These are phyloP conservation scores for Dentipellis fragilis DNA, from an alignment of 768 basidiomycete species.

Conservation along the genomic window DNA sequence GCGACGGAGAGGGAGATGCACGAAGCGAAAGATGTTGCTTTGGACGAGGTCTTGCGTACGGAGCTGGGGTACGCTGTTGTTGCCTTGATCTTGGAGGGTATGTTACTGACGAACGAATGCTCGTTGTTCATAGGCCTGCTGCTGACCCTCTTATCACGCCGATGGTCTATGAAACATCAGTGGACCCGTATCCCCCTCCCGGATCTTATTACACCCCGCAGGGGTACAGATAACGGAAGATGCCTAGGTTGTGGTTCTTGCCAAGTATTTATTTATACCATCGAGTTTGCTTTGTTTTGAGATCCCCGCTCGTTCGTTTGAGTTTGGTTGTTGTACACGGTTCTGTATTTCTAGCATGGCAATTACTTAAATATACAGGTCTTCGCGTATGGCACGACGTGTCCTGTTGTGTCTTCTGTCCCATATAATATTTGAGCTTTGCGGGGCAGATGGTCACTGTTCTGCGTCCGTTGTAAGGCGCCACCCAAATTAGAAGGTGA, in stretches of 20 bases:
- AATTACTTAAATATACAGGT: no score
- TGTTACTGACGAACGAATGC: background rate
- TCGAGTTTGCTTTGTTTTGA: background rate
- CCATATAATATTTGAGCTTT: no score
- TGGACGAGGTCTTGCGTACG: slow-evolving; percentile 10
- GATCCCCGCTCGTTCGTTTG: background rate
- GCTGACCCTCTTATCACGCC: slow-evolving; percentile 5
- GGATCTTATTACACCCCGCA: background rate
- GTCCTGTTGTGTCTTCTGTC: no score
- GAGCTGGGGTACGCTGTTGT: slow-evolving; percentile 10
- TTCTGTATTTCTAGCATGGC: no score
- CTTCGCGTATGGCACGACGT: no score
- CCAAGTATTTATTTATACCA: background rate
- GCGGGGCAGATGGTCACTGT: no score
- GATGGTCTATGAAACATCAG: background rate
- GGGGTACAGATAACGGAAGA: background rate
- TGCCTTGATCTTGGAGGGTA: background rate
- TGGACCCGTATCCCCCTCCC: background rate
- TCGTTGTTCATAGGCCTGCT: background rate
- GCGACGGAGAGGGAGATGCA: slow-evolving; percentile 30
- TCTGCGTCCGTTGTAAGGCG: no score
- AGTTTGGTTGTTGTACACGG: no score
- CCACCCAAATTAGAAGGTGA: no score
- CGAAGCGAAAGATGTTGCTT: slow-evolving; percentile 17
- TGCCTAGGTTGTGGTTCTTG: background rate